Base-by-base conservation (phyloP, 345 rosid genomes). In the Lepidium sativum region DNA sequence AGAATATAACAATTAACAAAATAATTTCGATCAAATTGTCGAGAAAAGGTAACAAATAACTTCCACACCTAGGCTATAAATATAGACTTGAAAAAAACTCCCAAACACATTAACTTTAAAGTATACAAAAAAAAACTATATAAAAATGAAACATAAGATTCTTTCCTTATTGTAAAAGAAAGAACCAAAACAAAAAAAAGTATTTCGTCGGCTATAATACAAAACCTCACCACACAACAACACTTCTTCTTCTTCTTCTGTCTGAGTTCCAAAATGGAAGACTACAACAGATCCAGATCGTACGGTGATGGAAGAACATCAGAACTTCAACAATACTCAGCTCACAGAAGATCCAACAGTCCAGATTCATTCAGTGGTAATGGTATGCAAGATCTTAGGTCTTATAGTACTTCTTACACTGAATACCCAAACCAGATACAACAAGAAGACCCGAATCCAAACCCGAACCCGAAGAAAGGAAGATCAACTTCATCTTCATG, bases 271-370 rank as follows among this genome's bases (percentile, higher is more conserved):
- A 49, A 56, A 32, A 86, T 86, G 94, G 94, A 84, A 61, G 84
- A 84, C 72, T 82, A 78, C 77, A 81, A 78, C 77, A 81, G 87
- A 84, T 86, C 89, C 63, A 84, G 71, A 71, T 80, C 89, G 25
- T 71, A 58, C 63, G 74, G 76, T 14, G 84, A 75, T 16, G 86
- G 77, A 44, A 73, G 80, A 67, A 73, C 72, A 71, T 69, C 81
- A 70, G 67, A 76, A 12, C 68, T 74, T 23, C 51, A 56, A 52
- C 68, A 70, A 68, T 10, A 60, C 25, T 57, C 58, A 13, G 45
- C 57, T 0, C 27, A 38, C 56, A 31, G 31, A 40, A 37, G 67
- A 67, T 70, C 62, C 13, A 29, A 66, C 57, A 72, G 65, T 32
- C 77, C 74, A 34, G 51, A 68, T 47, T 60, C 79, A 37, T 20